Evolutionary conservation across 495 filamentous ascomycete species (phyloP), one percentile per base, ranked within the genome.

Genomic region (Podospora conica): DNA sequence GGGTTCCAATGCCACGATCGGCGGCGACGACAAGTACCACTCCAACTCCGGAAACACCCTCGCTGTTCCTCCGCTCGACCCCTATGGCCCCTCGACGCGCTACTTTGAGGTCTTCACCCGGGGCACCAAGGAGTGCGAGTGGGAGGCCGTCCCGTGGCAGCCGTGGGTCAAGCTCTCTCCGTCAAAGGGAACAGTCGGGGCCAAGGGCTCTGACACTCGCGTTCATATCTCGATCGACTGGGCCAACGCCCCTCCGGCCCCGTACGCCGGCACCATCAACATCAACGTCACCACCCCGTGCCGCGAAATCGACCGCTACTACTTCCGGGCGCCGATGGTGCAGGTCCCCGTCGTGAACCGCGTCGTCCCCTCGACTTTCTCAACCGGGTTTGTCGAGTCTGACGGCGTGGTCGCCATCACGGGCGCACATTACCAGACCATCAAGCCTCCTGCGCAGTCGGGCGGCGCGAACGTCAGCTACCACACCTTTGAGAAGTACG

Each of bases 21-120:
- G 87, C 7, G 88, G 89, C 11, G 88, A 90, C 60, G 87, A 90
- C 73, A 80, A 78, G 62, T 90, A 81, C 68, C 87, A 91, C 70
- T 25, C 72, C 63, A 86, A 87, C 72, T 80, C 80, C n/a, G 77
- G 74, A 18, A 82, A 80, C 60, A 84, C 80, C n/a, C 80, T 87
- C 24, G 69, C 79, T 0, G 78, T 90, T 11, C 83, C 86, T 5
- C 75, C 83, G 0, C 76, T 91, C 61, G 86, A 87, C 66, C 86
- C 84, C 7, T 91, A 88, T 68, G 84, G 86, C n/a, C 82, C 83
- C 0, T 69, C 71, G 2, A 81, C 79, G 1, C 83, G 87, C 60
- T 91, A 82, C 77, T 85, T 91, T 60, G 89, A 91, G 48, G 79
- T 92, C 67, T 92, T 86, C 73, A 82, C 80, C 31, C 81, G 85